Evolutionary conservation across 2,329 filamentous ascomycete genomes (phyloP), one percentile per base, ranked within the genome.

Genomic region (Botryosphaeria dothidea): DNA sequence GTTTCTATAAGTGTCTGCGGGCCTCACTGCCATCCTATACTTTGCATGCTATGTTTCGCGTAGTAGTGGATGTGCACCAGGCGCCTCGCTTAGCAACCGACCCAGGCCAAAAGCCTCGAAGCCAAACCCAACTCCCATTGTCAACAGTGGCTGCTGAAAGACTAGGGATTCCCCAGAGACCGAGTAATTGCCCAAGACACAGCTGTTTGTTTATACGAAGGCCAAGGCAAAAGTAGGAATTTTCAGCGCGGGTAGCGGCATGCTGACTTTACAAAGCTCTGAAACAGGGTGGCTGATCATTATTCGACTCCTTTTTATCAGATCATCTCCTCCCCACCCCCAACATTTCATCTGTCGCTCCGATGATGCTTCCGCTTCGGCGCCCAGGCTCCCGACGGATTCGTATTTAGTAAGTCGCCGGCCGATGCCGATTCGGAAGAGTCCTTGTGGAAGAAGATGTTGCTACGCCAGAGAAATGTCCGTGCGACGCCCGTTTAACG

Each of bases 261-360:
- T 45, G 41, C n/a, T 25, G 17, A n/a, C 4, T 15, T n/a, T 15
- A 17, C 43, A 23, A 25, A 25, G 41, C 41, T 60, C 56, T 46
- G 25, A 58, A 58, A 58, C 54, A 58, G 25, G 21, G 54, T 31
- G 54, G 54, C 38, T 58, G 54, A 58, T 58, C 54, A 21, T 25
- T 34, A 60, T 21, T 21, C 41, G 17, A 17, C 56, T 60, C 56
- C 41, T 46, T 45, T 51, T 57, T 43, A 60, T 60, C 56, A 60
- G 56, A 34, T 41, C 56, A 60, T 60, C 25, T 25, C 17, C 15
- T 46, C 41, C 19, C 41, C 11, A 41, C 23, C 21, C 51, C 11
- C n/a, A 56, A 38, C 31, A 36, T 27, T 4, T 13, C 7, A 11
- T 52, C 17, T 19, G 8, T n/a, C 9, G 13, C n/a, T 3, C 11